These are phyloP conservation scores for Akanthomyces muscarius DNA, from an alignment of 2,329 filamentous ascomycete genomes.

Conservation along the genomic window DNA sequence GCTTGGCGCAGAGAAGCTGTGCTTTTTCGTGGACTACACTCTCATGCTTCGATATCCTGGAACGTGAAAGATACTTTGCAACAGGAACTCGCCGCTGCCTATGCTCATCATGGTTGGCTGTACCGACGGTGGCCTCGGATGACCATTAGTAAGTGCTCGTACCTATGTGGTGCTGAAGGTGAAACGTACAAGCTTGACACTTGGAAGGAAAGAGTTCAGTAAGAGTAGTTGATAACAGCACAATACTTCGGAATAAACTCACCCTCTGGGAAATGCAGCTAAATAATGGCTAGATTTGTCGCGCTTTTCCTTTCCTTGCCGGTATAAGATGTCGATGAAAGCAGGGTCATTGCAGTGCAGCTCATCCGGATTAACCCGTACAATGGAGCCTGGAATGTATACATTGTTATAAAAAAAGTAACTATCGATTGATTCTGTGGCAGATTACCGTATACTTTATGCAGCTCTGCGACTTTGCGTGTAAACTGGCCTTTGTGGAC, in stretches of 20 bases:
- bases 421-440: not conserved
- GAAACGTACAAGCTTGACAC: not conserved
- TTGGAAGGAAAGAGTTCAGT: not conserved
- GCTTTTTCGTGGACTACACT: conserved; percentile 19
- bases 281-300: conserved; percentile 20
- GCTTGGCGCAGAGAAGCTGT: conserved; percentile 20
- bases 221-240: not conserved
- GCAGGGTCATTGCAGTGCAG: conserved; percentile 27
- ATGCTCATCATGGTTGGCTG: conserved; percentile 23
- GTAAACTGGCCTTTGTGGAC: conserved; percentile 20
- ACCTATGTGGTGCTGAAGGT: not conserved
- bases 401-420: not conserved
- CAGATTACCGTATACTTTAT: conserved; percentile 24
- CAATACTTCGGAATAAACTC: not conserved
- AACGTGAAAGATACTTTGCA: conserved; percentile 24
- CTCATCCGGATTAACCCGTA: conserved; percentile 27
- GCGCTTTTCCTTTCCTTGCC: conserved; percentile 18
- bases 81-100: conserved; percentile 23
- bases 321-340: conserved; percentile 26
- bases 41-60: conserved; percentile 22
- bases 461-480: conserved; percentile 23
- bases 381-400: conserved; percentile 24
- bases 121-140: conserved; percentile 19
- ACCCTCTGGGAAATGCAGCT: conserved; percentile 18
- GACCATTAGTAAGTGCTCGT: not conserved